Base-by-base conservation (phyloP, 345 rosid species). In the Linum tenue region DNA sequence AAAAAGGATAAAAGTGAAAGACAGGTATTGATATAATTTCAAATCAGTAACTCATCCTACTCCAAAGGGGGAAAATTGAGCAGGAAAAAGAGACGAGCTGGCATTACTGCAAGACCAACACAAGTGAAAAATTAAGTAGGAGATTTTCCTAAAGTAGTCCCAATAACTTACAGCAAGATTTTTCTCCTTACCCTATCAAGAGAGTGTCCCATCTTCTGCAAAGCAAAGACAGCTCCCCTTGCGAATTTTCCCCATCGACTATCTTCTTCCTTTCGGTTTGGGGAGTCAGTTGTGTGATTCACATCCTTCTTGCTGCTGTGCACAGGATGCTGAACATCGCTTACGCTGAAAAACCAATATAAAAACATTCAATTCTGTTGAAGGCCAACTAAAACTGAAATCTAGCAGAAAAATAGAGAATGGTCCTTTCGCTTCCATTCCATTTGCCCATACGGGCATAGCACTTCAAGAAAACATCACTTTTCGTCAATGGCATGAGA, bases 221-320 rank as follows among this genome's bases (percentile, higher is more conserved):
- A 75, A 4, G 97, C 95, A 83, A 81, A 87, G 62, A 82, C 68
- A 0, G 97, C 98, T 72, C 97, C 97, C 77, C 91, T 85, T 12
- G 94, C 96, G 77, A 89, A 92, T 77, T 79, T 75, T 61, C 97
- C 98, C 98, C 98, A 92, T 37, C 68, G 41, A 71, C 79, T 69
- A 59, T 80, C 81, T 70, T 80, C 81, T 70, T 84, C 88, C 69
- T 68, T 62, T 16, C 65, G 51, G 60, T 72, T 64, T 10, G 70
- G 69, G 61, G 78, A 63, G 70, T 70, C 57, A 74, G 69, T 80
- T 65, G 67, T 69, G 59, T 69, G 66, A 55, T 57, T 67, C 60
- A 64, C 70, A 39, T 70, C 69, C 56, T 69, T 77, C 69, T 74
- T 77, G 50, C 72, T 74, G 53, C 71, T 62, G 17, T 66, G 69